These are phyloP conservation scores for Citrus unshiu DNA, from an alignment of 345 rosid species.

Conservation along the genomic window DNA sequence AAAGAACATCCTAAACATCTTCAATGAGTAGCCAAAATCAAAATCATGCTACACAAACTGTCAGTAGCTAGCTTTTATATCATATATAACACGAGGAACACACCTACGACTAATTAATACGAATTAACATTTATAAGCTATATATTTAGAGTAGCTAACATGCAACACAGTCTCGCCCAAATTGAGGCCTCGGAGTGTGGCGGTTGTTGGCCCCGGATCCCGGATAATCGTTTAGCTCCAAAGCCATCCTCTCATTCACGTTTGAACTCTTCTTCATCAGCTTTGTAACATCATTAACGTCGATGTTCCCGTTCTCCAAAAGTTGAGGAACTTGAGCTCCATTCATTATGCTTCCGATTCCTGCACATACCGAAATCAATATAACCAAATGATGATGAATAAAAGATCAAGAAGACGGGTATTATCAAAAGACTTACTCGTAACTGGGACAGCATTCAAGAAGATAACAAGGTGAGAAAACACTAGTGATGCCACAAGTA, in stretches of 20 bases:
- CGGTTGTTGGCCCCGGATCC: slow-evolving; percentile 80
- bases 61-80: background rate
- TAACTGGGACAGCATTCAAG: slow-evolving; percentile 32
- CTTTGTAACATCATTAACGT: background rate
- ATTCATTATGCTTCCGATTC: slow-evolving; percentile 37
- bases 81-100: background rate
- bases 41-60: background rate
- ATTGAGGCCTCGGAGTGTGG: slow-evolving; percentile 57
- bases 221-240: slow-evolving; percentile 63
- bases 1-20: slow-evolving; percentile 1
- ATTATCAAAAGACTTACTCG: slow-evolving; percentile 30
- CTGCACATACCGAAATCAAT: slow-evolving; percentile 21
- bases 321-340: slow-evolving; percentile 25
- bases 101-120: too few relatives aligned
- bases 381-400: background rate
- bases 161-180: slow-evolving; percentile 37
- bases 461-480: slow-evolving; percentile 28
- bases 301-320: slow-evolving; percentile 16
- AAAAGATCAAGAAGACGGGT: background rate
- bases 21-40: background rate
- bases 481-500: slow-evolving; percentile 32
- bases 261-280: slow-evolving; percentile 1
- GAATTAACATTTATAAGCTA: too few relatives aligned
- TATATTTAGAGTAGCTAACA: slow-evolving; percentile 23
- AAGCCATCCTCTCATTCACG: slow-evolving; percentile 20